Conservation (phyloP, 1,284 basidiomycete species). For the Ganoderma resinaceum region DNA sequence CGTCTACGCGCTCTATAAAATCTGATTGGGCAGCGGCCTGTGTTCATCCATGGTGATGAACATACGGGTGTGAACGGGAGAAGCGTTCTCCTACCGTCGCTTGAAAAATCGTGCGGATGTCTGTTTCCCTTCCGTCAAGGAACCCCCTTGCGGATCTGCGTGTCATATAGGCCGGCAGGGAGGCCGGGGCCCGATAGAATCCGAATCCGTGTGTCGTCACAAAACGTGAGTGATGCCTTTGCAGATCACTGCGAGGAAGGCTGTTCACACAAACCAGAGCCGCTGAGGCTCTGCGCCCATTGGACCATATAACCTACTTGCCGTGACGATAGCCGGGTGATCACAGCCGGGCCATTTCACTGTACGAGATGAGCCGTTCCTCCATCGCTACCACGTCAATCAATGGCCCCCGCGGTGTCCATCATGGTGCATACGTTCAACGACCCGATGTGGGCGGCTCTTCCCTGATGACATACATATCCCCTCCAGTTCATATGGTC, state of each 20-base stretch:
- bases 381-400: conserved; percentile 33
- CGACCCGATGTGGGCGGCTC: conserved; percentile 26
- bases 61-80: background rate
- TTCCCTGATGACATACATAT: conserved; percentile 29
- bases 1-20: background rate
- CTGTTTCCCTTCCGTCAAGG: conserved; percentile 3
- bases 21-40: background rate
- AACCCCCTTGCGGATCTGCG: conserved; percentile 24
- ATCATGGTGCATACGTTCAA: conserved; percentile 22
- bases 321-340: conserved; percentile 14
- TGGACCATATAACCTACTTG: conserved; percentile 1
- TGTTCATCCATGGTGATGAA: background rate
- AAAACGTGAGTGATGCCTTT: conserved; percentile 27
- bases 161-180: conserved; percentile 3
- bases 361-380: conserved; percentile 26
- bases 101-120: background rate
- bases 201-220: conserved; percentile 7
- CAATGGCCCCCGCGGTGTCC: conserved; percentile 26
- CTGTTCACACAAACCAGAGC: conserved; percentile 18
- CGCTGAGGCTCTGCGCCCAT: conserved; percentile 5
- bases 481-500: conserved; percentile 15
- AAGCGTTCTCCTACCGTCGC: background rate
- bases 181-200: background rate
- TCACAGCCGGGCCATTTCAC: conserved; percentile 25
- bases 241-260: conserved; percentile 29